These are phyloP conservation scores for Inga oerstediana DNA, from an alignment of 306 rosid species.

Conservation along the genomic window DNA sequence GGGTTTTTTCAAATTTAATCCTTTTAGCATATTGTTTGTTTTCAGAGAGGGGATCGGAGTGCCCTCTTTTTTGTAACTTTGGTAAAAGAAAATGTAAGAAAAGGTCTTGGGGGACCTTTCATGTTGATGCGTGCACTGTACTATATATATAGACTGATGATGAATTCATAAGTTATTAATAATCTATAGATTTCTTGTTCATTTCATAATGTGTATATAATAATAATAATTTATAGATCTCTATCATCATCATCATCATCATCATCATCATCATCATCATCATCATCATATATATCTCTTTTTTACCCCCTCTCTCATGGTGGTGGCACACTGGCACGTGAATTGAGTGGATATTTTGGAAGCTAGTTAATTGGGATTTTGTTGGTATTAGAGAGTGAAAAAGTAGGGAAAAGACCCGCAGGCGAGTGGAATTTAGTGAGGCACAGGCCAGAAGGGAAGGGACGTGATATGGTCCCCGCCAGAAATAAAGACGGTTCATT, in stretches of 20 bases:
- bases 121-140: conserved; percentile 50
- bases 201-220: conserved; percentile 31
- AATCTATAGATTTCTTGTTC: conserved; percentile 24
- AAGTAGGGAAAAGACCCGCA: conserved; percentile 2
- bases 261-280: neutral
- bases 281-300: neutral
- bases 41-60: conserved; percentile 22
- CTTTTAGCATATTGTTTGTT: conserved; percentile 17
- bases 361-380: conserved; percentile 44
- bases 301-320: neutral
- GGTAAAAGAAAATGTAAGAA: conserved; percentile 26
- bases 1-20: conserved; percentile 12
- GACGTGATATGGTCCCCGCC: conserved; percentile 52
- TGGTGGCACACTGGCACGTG: conserved; percentile 46
- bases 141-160: conserved; percentile 26
- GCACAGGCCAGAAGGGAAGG: conserved; percentile 29
- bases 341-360: conserved; percentile 48
- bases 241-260: neutral
- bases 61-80: conserved; percentile 33
- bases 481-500: conserved; percentile 39
- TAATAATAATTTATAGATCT: neutral
- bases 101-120: conserved; percentile 82
- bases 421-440: conserved; percentile 33
- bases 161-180: conserved; percentile 42
- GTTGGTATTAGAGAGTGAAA: conserved; percentile 39